phyloP scores from a whole-genome alignment of 768 basidiomycete species.

The Leccinum barrowsii region DNA sequence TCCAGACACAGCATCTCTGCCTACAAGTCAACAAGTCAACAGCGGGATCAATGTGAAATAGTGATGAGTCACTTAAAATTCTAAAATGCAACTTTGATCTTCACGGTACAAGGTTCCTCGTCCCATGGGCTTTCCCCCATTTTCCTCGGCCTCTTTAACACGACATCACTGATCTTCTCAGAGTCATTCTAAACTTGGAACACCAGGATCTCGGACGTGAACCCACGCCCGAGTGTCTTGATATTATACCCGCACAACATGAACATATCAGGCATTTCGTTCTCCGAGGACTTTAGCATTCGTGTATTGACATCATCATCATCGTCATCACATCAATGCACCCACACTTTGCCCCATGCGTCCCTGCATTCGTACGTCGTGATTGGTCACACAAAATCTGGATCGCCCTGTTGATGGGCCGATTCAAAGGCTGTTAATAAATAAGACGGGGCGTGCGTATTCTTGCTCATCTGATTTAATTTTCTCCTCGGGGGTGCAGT shows the following conservation, averaged over 20 bases:
- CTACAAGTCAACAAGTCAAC: background rate
- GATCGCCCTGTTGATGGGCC: background rate
- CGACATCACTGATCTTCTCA: constrained; percentile 1
- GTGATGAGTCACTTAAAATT: background rate
- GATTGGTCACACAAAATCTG: background rate
- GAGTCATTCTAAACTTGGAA: constrained; percentile 1
- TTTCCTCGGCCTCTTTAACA: constrained; percentile 5
- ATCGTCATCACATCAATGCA: background rate
- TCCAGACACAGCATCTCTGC: background rate
- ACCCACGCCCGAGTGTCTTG: background rate
- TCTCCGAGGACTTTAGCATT: constrained; percentile 13
- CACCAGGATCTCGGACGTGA: background rate
- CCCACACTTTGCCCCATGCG: background rate
- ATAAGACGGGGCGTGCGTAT: background rate
- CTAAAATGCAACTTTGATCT: background rate
- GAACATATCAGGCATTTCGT: background rate
- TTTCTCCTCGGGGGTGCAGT: background rate
- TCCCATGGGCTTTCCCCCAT: background rate
- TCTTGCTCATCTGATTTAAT: background rate
- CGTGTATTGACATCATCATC: background rate
- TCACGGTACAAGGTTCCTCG: background rate
- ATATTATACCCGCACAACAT: background rate
- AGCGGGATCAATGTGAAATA: background rate
- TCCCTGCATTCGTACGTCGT: background rate
- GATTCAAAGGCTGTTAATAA: background rate